Evolutionary conservation across 176 grass and related monocot species (phyloP), one percentile per base, ranked within the genome.

Genomic region (Oryza brachyantha): DNA sequence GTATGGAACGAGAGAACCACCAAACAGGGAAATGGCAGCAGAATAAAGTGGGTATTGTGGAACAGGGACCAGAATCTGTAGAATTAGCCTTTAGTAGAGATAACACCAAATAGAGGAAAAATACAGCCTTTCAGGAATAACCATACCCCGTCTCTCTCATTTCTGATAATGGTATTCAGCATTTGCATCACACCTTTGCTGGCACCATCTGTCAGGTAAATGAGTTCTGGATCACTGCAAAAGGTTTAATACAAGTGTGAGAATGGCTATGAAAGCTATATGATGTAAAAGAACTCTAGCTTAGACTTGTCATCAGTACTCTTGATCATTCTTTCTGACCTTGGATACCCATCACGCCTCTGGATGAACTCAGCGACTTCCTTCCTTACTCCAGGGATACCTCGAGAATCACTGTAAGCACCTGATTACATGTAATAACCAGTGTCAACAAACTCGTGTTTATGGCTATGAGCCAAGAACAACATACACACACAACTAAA

Each of bases 11-110:
- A 99, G 92, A 63, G 92, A 77, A 67, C 96, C 96, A 73, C 96
- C 92, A 77, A 40, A 89, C 39, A 99, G 84, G 22, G 92, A 80
- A 79, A 99, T 99, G 43, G 96, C 67, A 78, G 96, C 96, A 68
- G 96, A 99, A 80, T 99, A 99, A 62, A 99, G 96, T 39, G 96
- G 96, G 72, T 99, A 99, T 52, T 99, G 96, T 65, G 96, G 96
- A 57, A 99, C 96, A 62, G 96, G 96, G 72, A 99, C 96, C 72
- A 99, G 87, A 83, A 99, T 99, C 96, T 99, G 85, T 26, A n/a
- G n/a, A 48, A 72, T 65, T 67, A n/a, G 24, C 14, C n/a, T 61
- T 60, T 8, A 58, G 28, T 43, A 84, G 12, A 83, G 43, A 29
- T 16, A 72, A 45, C 46, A 77, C 12, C 19, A 52, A 45, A 57